These are phyloP conservation scores for Cudoniella acicularis DNA, from an alignment of 495 filamentous ascomycete genomes.

Conservation along the genomic window DNA sequence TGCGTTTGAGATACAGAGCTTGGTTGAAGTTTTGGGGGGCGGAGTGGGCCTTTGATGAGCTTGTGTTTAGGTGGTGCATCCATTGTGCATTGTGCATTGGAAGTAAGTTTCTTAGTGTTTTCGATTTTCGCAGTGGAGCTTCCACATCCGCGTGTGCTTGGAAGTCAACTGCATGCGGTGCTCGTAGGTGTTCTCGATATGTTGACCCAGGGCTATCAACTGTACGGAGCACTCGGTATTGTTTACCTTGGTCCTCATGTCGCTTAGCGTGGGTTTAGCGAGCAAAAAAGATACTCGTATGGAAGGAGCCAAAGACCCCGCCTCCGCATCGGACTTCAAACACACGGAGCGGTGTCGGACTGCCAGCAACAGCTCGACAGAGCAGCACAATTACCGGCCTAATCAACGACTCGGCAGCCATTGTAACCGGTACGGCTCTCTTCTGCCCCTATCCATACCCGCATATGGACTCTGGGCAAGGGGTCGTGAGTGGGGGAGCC, in stretches of 20 bases:
- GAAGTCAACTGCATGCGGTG: no score
- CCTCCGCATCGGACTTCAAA: constrained; percentile 10
- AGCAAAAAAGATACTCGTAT: neutral
- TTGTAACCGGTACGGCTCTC: constrained; percentile 4
- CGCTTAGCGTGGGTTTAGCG: neutral
- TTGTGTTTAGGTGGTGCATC: neutral
- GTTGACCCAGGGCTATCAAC: no score
- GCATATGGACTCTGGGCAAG: constrained; percentile 1
- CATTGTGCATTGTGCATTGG: neutral
- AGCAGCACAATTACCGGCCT: constrained; percentile 13
- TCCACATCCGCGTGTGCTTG: no score
- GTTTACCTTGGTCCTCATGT: neutral
- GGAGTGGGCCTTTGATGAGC: constrained; percentile 18
- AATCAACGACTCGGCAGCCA: constrained; percentile 4
- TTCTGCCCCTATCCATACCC: neutral
- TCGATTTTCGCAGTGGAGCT: no score
- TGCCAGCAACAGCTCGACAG: neutral
- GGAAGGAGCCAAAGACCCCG: neutral
- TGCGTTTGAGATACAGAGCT: constrained; percentile 29
- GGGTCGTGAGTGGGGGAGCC: constrained; percentile 19
- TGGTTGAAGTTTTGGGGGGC: constrained; percentile 6
- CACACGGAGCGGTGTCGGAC: constrained; percentile 25
- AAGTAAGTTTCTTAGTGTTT: no score
- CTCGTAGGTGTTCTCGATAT: no score
- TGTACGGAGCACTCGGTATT: no score